phyloP scores from a whole-genome alignment of 2,329 filamentous ascomycete species.

The Akanthomyces lecanii region DNA sequence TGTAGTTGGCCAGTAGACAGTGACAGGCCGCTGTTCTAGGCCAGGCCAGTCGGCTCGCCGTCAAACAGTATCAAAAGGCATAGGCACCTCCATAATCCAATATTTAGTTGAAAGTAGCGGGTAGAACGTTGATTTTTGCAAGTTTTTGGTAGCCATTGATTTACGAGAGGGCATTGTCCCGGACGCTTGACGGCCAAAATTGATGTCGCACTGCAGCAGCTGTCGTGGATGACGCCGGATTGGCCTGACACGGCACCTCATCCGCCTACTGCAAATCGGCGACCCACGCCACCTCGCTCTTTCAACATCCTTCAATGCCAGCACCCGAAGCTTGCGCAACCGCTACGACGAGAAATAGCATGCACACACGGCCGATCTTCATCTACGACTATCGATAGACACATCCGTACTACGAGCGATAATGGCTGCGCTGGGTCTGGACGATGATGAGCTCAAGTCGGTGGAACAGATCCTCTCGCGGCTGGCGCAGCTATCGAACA shows the following conservation, averaged over 20 bases:
- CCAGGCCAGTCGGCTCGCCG: too few relatives aligned
- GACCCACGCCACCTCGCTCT: neutral
- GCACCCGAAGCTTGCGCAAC: neutral
- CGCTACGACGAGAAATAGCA: neutral
- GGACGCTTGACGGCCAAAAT: too few relatives aligned
- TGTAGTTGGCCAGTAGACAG: too few relatives aligned
- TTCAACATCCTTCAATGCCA: neutral
- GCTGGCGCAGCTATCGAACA: conserved; percentile 64
- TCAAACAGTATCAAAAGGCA: too few relatives aligned
- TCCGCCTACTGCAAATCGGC: neutral
- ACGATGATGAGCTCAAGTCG: conserved; percentile 59
- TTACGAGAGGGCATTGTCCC: too few relatives aligned
- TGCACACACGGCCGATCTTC: neutral
- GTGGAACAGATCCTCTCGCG: conserved; percentile 68
- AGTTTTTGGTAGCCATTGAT: too few relatives aligned
- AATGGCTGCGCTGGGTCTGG: conserved; percentile 46
- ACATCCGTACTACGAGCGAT: neutral
- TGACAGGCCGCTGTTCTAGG: too few relatives aligned
- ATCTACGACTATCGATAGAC: neutral
- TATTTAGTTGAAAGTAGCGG: too few relatives aligned
- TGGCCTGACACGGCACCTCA: neutral
- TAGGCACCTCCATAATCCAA: too few relatives aligned
- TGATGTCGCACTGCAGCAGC: too few relatives aligned
- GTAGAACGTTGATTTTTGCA: too few relatives aligned
- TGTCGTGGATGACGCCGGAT: neutral